Percentiles rank a stretch among this genome's conserved stretches.
Evolutionary conservation across 352 stramenopile genomes (phyloP).

Genomic region (Blastocystis sp.): DNA sequence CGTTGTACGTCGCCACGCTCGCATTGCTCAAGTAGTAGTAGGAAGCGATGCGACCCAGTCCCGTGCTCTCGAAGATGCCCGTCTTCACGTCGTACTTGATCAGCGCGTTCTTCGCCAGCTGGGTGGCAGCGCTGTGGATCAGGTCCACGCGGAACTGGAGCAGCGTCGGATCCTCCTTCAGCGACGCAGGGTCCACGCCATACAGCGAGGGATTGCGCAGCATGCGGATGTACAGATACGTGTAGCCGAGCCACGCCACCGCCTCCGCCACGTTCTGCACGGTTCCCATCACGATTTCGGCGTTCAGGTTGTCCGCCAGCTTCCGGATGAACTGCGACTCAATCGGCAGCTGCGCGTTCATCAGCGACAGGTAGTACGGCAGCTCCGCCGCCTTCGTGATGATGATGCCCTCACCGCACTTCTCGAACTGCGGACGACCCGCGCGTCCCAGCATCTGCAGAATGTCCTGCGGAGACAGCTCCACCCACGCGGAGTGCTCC

Average conservation of each 20-base stretch:
- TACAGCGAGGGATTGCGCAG: slow-evolving; percentile 90
- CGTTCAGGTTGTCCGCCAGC: slow-evolving; percentile 93
- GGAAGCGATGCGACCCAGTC: slow-evolving; percentile 87
- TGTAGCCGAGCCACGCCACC: slow-evolving; percentile 95
- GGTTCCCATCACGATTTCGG: slow-evolving; percentile 90
- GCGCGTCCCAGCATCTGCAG: slow-evolving; percentile 96
- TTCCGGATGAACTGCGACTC: slow-evolving; percentile 90
- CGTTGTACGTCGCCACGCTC: slow-evolving; percentile 93
- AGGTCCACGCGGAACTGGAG: slow-evolving; percentile 86
- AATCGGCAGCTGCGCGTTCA: slow-evolving; percentile 98
- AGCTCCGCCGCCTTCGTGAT: slow-evolving; percentile 94
- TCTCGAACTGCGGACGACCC: slow-evolving; percentile 94
- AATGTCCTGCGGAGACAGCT: slow-evolving; percentile 93
- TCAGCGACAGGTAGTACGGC: slow-evolving; percentile 97
- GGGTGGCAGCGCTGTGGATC: slow-evolving; percentile 82
- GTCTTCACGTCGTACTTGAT: slow-evolving; percentile 91
- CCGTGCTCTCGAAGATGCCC: slow-evolving; percentile 85
- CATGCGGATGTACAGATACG: slow-evolving; percentile 98
- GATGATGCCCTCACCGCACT: slow-evolving; percentile 92
- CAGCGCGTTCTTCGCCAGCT: slow-evolving; percentile 89
- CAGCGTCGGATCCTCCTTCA: slow-evolving; percentile 80
- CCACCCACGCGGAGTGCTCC: slow-evolving; percentile 87
- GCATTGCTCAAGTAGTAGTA: slow-evolving; percentile 98
- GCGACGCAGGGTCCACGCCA: slow-evolving; percentile 74
- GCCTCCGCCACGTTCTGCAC: slow-evolving; percentile 84